Evolutionary conservation across 768 basidiomycete genomes (phyloP), one percentile per base, ranked within the genome.

Genomic region (Leccinum imitatum): DNA sequence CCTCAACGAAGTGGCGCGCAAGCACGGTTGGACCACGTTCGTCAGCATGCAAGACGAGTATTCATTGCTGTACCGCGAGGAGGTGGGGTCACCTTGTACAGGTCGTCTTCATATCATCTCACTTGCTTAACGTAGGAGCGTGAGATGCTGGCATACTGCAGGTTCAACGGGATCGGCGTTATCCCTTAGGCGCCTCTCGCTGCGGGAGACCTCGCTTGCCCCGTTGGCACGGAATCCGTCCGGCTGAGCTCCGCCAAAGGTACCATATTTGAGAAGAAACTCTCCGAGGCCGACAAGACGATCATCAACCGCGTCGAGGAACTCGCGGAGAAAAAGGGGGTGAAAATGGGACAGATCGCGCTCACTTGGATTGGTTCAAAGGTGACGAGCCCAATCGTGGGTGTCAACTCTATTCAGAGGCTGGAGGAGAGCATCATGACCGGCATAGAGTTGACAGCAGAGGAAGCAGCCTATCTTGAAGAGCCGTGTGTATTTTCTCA

Each of bases 1-100:
- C 59, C 65, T 81, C 67, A 79, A 82, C 56, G 74, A 78, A 41
- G 74, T 80, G 5, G 81, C 81, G 13, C 71, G 70, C 50, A 71
- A 71, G 53, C 70, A 80, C 44, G 80, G 77, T 3, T 82, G 82
- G 76, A 82, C 84, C 5, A 79, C 75, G 60, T 86, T 86, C 61
- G 75, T 83, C 54, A 80, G 82, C 54, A 82, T 85, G 77, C 84
- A 85, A 70, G 76, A 78, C 52, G 79, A 81, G 54, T 79, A 84
- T 61, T 81, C 76, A 19, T 68, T 83, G 7, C 75, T 84, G 23
- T 84, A 86, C 67, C 75, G 82, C 19, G 79, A 83, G 59, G 82
- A 85, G 71, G 81, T 76, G 41, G 41, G 39, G n/a, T n/a, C 15
- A 8, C 9, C 41, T n/a, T n/a, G n/a, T 41, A 9, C 17, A 17